Base-by-base conservation (phyloP, 345 rosid species). In the Salix viminalis region DNA sequence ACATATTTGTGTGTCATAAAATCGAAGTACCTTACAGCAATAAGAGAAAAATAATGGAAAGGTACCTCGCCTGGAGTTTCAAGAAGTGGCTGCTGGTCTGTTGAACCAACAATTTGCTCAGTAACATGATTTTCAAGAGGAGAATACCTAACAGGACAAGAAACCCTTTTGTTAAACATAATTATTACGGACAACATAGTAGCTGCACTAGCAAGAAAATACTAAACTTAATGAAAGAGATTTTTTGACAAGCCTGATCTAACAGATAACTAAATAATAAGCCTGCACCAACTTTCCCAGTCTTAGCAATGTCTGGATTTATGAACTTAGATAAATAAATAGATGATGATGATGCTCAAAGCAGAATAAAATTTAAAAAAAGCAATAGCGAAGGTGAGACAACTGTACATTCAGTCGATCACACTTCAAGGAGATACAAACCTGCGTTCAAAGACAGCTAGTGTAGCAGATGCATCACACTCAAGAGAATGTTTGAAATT, bases 21-120 rank as follows among this genome's bases (percentile, higher is more conserved):
- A 54, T 16, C 66, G 12, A 67, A 56, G 48, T 11, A 76, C 69
- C 58, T 42, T 44, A 2, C 69, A 3, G 23, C 30, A 34, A 18
- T 58, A 65, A 75, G 54, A 58, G 23, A 58, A 9, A 23, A 58
- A n/a, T 54, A n/a, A 9, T 58, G 23, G 62, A 58, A 58, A 58
- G 62, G 62, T 70, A 91, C 99, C 90, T 96, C 98, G 24, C 97
- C 94, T 1, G 97, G 97, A 79, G 97, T 90, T 84, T 93, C 96
- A 72, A 95, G 94, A 84, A 95, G 94, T 69, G 94, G 91, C 79
- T 88, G 97, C 85, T 88, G 81, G 78, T 91, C 89, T 76, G 98
- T 91, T 34, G 92, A 91, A 75, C 96, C 93, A 69, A 88, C 81
- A 54, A 91, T 86, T 72, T 66, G 90, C 87, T 90, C 91, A 28